Evolutionary conservation across 306 rosid genomes (phyloP), one percentile per base, ranked within the genome.

Genomic region (Astragalus glycyphyllos): DNA sequence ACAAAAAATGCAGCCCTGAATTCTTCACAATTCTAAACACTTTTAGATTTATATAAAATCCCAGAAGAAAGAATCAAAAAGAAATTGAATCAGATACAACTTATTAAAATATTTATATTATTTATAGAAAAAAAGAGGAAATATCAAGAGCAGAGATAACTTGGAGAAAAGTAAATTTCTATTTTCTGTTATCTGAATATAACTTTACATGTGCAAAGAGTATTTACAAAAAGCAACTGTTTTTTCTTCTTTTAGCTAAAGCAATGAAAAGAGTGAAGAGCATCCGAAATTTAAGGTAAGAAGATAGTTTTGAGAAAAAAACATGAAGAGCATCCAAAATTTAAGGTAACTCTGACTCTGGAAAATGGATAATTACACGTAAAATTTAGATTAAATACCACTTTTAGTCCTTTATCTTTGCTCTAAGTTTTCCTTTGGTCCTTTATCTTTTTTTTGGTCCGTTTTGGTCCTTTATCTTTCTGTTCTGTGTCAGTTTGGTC

Each of bases 1-100:
- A 76, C 63, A 73, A 76, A 46, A 68, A 62, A 70, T 45, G 49
- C 63, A 57, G 11, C 68, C 61, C 78, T 37, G 38, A 58, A 62
- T 61, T 76, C 78, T 66, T 41, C 46, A 77, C 37, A 51, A 68
- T 42, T 71, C 67, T 61, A 63, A 16, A 62, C 34, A 23, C 72
- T 65, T 40, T 3, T 29, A 59, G 12, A 57, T 68, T 23, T 34
- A 57, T 68, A 15, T 34, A 64, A 13, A 41, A 2, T 12, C 60
- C 14, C 65, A 70, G 11, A 45, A 58, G 9, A 59, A 40, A 37
- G 62, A 61, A 76, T 26, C 46, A 9, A 56, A 58, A 15, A 8
- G 29, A 55, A 57, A 6, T 40, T 11, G 15, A 47, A 6, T 59
- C 41, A 40, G 13, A 51, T 42, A 40, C 34, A 34, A 1, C 31